Base-by-base conservation (phyloP, 768 basidiomycete genomes). In the Boletus pseudopeckii region DNA sequence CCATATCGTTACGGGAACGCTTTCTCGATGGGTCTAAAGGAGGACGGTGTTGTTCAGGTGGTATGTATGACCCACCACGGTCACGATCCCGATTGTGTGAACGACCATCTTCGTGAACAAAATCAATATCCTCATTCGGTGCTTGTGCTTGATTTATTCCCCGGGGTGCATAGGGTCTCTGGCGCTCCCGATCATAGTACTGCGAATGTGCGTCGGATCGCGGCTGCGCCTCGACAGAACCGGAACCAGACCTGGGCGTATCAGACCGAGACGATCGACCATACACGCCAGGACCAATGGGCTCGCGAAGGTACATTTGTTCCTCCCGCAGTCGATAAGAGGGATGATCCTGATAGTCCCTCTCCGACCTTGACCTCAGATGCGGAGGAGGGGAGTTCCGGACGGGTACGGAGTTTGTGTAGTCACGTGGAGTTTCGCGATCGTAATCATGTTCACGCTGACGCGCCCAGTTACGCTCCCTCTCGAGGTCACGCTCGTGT, bases 1-100 rank as follows among this genome's bases (percentile, higher is more conserved):
- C 85, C 82, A 85, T 82, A 50, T 86, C 85, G 46, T 78, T 78
- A 54, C 82, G 75, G 57, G 72, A 75, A 52, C 85, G 77, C 65
- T 84, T 86, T 66, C 81, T 79, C 52, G 72, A 69, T 40, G 77
- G 67, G 44, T 80, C 80, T 63, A 72, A 60, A 64, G 70, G 58
- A 52, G 74, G 69, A 34, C 70, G 75, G 56, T 66, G 70, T 66
- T 74, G 77, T 42, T 71, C 72, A 37, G 61, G 61, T 53, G 59
- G 63, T 58, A 74, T 28, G 52, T 66, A 71, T 28, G 67, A 59
- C 26, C 69, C 65, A 56, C 70, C 69, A 56, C 71, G 73, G 66
- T 79, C 75, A 45, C 74, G 75, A 15, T 67, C 65, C 53, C 69
- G 70, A 43, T 60, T 55, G 47, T 62, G 61, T 40, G 74, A 70